Percentiles rank a stretch among this genome's conserved stretches.
These are phyloP conservation scores for Penicillium sp. DNA, from an alignment of 2,329 filamentous ascomycete genomes.

Conservation along the genomic window DNA sequence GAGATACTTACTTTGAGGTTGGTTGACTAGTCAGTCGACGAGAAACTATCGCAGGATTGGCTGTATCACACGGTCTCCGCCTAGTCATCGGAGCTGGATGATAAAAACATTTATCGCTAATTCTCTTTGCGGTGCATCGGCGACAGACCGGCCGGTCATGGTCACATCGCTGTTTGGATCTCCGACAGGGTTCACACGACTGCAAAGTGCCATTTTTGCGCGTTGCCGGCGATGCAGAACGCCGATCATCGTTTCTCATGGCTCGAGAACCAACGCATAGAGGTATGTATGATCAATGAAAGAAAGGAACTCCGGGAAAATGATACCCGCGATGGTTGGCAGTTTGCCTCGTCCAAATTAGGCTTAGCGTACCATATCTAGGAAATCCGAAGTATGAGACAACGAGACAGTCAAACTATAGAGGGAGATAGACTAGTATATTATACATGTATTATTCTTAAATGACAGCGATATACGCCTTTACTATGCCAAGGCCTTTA, in stretches of 20 bases:
- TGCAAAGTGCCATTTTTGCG: constrained; percentile 40
- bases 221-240: constrained; percentile 28
- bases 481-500: too few relatives aligned
- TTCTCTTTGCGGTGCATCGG: constrained; percentile 33
- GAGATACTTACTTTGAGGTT: constrained; percentile 25
- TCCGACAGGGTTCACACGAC: constrained; percentile 42
- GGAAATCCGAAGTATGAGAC: neutral
- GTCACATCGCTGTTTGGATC: constrained; percentile 40
- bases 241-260: constrained; percentile 23
- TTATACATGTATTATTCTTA: too few relatives aligned
- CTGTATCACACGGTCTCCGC: constrained; percentile 16
- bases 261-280: neutral
- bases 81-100: constrained; percentile 43
- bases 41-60: constrained; percentile 7
- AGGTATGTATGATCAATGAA: neutral
- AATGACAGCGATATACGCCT: too few relatives aligned
- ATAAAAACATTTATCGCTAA: constrained; percentile 36
- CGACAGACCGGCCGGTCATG: constrained; percentile 37
- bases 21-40: constrained; percentile 22
- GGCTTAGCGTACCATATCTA: constrained; percentile 2
- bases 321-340: constrained; percentile 1
- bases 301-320: neutral
- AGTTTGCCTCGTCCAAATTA: neutral
- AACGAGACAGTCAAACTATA: too few relatives aligned
- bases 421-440: too few relatives aligned